These are phyloP conservation scores for Extremus antarcticus DNA, from an alignment of 495 filamentous ascomycete genomes.

Conservation along the genomic window DNA sequence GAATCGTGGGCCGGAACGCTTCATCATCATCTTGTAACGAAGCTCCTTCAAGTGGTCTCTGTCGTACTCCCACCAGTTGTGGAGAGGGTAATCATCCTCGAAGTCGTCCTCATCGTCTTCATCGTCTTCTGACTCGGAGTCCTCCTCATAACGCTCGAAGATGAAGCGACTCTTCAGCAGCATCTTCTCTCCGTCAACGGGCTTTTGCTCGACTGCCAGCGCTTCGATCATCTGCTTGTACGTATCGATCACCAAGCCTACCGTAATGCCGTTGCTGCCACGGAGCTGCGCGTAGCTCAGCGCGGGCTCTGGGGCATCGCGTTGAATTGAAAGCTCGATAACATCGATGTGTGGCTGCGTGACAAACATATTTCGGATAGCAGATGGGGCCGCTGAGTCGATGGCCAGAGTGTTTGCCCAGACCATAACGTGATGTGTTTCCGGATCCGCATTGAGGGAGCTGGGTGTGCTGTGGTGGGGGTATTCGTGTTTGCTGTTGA, in stretches of 20 bases:
- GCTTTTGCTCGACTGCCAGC: background rate
- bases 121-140: too few species aligned
- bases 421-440: background rate
- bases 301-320: background rate
- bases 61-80: too few species aligned
- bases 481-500: background rate
- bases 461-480: background rate
- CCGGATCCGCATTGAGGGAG: background rate
- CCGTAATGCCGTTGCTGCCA: background rate
- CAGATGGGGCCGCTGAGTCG: background rate
- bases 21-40: too few species aligned
- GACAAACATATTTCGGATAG: background rate
- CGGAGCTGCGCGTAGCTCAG: background rate
- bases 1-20: too few species aligned
- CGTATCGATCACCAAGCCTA: background rate
- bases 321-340: background rate
- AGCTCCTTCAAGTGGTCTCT: too few species aligned
- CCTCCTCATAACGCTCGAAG: too few species aligned
- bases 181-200: background rate
- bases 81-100: too few species aligned
- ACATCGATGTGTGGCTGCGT: background rate
- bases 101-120: background rate
- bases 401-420: background rate
- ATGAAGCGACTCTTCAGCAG: background rate
- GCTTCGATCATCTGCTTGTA: background rate